Evolutionary conservation across 192 early-diverging fungal genomes (phyloP).

Genomic region (Cetraspora pellucida): DNA sequence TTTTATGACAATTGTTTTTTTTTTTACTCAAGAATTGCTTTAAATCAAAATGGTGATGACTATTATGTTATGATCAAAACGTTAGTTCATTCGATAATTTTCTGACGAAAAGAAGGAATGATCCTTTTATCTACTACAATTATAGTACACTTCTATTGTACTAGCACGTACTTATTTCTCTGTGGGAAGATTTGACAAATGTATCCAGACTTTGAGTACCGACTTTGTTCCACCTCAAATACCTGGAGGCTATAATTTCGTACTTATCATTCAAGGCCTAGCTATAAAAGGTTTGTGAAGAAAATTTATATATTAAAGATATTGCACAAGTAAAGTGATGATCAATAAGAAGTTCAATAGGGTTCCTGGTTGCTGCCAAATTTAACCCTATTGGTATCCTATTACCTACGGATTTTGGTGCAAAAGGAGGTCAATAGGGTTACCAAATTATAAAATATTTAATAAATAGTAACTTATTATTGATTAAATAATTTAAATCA

Average conservation of each 20-base stretch:
- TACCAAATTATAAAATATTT: too few species aligned
- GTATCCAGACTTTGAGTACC: conserved; percentile 43
- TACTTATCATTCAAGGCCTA: conserved; percentile 57
- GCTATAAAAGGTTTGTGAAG: conserved; percentile 56
- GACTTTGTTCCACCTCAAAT: conserved; percentile 42
- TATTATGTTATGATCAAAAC: background rate
- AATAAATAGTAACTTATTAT: too few species aligned
- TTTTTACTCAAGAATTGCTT: background rate
- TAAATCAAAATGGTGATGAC: background rate
- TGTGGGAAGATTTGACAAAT: conserved; percentile 50
- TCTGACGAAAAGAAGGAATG: background rate
- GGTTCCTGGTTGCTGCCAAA: too few species aligned
- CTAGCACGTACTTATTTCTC: conserved; percentile 64
- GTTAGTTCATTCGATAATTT: background rate
- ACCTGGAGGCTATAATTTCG: conserved; percentile 57
- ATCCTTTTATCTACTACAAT: background rate
- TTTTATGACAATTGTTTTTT: background rate
- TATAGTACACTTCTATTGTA: conserved; percentile 52
- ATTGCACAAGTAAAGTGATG: too few species aligned
- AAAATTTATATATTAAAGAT: background rate
- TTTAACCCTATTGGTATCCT: too few species aligned
- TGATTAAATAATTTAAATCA: too few species aligned
- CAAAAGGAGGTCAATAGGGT: too few species aligned
- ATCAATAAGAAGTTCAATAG: too few species aligned
- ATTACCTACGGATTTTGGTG: too few species aligned